phyloP scores from a whole-genome alignment of 108 stramenopile genomes.

The Fragilaria radians region DNA sequence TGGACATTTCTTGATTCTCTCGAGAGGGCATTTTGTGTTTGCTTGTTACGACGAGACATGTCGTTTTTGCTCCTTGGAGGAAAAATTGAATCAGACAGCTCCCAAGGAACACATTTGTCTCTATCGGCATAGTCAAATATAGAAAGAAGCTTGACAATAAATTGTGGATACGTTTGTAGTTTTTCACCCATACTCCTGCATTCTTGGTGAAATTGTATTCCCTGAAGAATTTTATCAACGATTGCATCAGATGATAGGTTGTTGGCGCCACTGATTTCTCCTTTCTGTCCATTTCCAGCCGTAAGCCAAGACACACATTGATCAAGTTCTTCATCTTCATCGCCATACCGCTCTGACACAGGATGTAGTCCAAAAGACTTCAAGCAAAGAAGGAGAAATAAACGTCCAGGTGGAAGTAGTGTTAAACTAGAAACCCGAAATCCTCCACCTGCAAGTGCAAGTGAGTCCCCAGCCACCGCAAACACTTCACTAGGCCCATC shows the following conservation, averaged over 20 bases:
- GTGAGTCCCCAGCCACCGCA: constrained; percentile 47
- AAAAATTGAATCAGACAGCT: constrained; percentile 13
- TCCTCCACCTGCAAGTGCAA: constrained; percentile 55
- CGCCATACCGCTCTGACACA: constrained; percentile 13
- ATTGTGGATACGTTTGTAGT: constrained; percentile 52
- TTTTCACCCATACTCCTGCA: constrained; percentile 50
- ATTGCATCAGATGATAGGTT: not conserved
- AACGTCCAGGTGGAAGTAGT: constrained; percentile 54
- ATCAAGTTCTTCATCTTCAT: constrained; percentile 8
- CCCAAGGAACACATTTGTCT: constrained; percentile 32
- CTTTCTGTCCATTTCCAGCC: constrained; percentile 9
- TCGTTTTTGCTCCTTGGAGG: not conserved
- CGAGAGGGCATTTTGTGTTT: not conserved
- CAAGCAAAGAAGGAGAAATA: constrained; percentile 43
- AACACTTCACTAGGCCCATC: constrained; percentile 7
- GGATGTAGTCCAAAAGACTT: constrained; percentile 49
- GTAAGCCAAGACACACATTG: constrained; percentile 10
- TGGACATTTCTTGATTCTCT: not conserved
- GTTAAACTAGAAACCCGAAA: constrained; percentile 54
- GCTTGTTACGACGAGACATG: not conserved
- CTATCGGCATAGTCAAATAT: constrained; percentile 58
- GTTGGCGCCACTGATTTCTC: not conserved
- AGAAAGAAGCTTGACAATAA: constrained; percentile 32
- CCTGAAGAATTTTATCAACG: constrained; percentile 2
- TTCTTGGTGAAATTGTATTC: constrained; percentile 34